Evolutionary conservation across 257 asterid species (phyloP), one percentile per base, ranked within the genome.

Genomic region (Fraxinus quadrangulata): DNA sequence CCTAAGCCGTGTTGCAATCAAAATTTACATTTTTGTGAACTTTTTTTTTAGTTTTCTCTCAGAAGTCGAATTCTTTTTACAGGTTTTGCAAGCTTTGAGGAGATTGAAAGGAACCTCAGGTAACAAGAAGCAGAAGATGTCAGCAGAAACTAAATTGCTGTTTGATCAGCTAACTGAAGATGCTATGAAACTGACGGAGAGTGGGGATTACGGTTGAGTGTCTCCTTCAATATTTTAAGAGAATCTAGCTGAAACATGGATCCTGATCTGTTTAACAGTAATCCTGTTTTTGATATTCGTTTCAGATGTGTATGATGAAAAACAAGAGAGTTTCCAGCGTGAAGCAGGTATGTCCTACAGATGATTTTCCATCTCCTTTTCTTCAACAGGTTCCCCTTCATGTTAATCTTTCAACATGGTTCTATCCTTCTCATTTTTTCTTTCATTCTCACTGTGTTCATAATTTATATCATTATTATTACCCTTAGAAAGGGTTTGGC

Each of bases 111-210:
- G 99, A 39, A 82, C 85, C 63, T 87, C 99, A 40, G 47, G 47
- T 77, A 88, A 88, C 82, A 92, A 84, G 86, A 94, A 90, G 88
- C 94, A 87, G 79, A 96, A 93, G 85, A 96, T 96, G 99, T 83
- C 98, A 28, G 83, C 83, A 67, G 97, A 87, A 86, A 92, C 87
- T 23, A 93, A 96, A 84, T 84, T 72, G 74, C 80, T 87, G 40
- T 96, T 96, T 89, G 98, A 96, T 83, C 90, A 90, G 87, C 96
- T 96, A 75, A 96, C 98, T 73, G 99, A 93, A 78, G 98, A 96
- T 90, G 98, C 98, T 54, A 88, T 90, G 96, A 86, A 81, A 79
- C 88, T 96, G 81, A 71, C 93, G 97, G 97, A 93, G 82, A 91
- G 89, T 85, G 99, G 99, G 79, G 97, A 96, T 78, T 91, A 87